Percentiles rank a stretch among this genome's conserved stretches.
These are phyloP conservation scores for Zasmidium angulare DNA, from an alignment of 2,329 filamentous ascomycete genomes.

Conservation along the genomic window DNA sequence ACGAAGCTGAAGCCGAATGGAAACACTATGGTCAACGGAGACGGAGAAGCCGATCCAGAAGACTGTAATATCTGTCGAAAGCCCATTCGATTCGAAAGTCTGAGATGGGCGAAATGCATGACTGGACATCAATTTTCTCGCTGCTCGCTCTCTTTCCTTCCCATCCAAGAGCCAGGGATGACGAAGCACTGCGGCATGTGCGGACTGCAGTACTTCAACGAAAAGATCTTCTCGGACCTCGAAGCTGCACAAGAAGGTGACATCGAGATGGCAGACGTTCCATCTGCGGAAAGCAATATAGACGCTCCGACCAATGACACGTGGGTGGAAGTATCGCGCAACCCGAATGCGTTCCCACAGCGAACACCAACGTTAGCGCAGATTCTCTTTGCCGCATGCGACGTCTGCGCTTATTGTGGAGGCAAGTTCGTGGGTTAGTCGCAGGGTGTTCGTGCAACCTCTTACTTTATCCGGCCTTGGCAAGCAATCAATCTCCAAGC, in stretches of 20 bases:
- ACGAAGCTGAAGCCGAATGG: not conserved
- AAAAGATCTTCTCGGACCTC: slow-evolving; percentile 33
- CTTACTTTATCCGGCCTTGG: slow-evolving; percentile 14
- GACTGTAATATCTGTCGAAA: slow-evolving; percentile 54
- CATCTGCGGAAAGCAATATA: slow-evolving; percentile 9
- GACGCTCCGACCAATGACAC: slow-evolving; percentile 13
- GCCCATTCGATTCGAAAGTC: slow-evolving; percentile 49
- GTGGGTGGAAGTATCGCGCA: slow-evolving; percentile 18
- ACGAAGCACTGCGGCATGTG: slow-evolving; percentile 58
- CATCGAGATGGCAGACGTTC: slow-evolving; percentile 13
- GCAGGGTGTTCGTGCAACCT: slow-evolving; percentile 14
- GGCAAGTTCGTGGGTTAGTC: slow-evolving; percentile 36
- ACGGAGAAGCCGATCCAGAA: slow-evolving; percentile 39
- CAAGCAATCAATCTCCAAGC: slow-evolving; percentile 19
- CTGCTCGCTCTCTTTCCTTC: slow-evolving; percentile 55
- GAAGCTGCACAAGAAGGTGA: slow-evolving; percentile 1
- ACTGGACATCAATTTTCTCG: slow-evolving; percentile 56
- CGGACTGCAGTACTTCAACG: slow-evolving; percentile 48
- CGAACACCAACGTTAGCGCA: slow-evolving; percentile 28
- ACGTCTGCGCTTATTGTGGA: slow-evolving; percentile 40
- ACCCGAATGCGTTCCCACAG: slow-evolving; percentile 16
- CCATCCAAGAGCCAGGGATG: slow-evolving; percentile 55
- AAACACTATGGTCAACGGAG: not conserved
- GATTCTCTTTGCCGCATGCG: slow-evolving; percentile 37
- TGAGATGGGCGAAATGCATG: slow-evolving; percentile 48